A percentile compares a stretch with the other conserved stretches of the same genome.
These are phyloP conservation scores for Eragrostis tef DNA, from an alignment of 202 grass and related monocot species.

Conservation along the genomic window DNA sequence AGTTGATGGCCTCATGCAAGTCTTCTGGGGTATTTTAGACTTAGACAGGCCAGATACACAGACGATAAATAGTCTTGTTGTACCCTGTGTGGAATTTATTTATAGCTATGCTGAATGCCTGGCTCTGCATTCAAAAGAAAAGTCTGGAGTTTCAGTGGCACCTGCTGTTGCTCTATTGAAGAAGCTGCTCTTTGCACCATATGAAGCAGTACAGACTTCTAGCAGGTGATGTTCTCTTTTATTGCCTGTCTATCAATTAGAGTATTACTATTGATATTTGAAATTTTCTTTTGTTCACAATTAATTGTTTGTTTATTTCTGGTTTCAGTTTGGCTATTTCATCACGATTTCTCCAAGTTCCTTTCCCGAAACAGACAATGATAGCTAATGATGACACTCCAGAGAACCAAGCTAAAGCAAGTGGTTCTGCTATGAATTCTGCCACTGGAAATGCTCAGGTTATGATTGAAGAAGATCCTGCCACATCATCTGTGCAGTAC, in stretches of 20 bases:
- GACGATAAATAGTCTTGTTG: slow-evolving; percentile 87
- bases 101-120: slow-evolving; percentile 97
- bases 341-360: slow-evolving; percentile 95
- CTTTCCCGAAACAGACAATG: slow-evolving; percentile 99
- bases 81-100: slow-evolving; percentile 95
- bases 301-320: slow-evolving; percentile 36
- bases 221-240: slow-evolving; percentile 76
- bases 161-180: slow-evolving; percentile 85
- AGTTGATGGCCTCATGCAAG: slow-evolving; percentile 91
- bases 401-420: slow-evolving; percentile 65
- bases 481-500: slow-evolving; percentile 91
- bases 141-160: slow-evolving; percentile 70
- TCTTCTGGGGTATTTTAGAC: slow-evolving; percentile 94
- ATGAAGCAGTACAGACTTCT: slow-evolving; percentile 93
- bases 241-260: neutral
- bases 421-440: slow-evolving; percentile 61
- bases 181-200: slow-evolving; percentile 94
- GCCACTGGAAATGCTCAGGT: slow-evolving; percentile 66
- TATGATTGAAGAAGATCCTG: slow-evolving; percentile 95
- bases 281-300: slow-evolving; percentile 3
- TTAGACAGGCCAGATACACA: slow-evolving; percentile 93
- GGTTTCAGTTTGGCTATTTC: slow-evolving; percentile 93
- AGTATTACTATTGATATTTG: slow-evolving; percentile 19
- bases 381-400: slow-evolving; percentile 77
- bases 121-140: slow-evolving; percentile 65